Base-by-base conservation (phyloP, 257 asterid species). In the Gynochthodes officinalis region DNA sequence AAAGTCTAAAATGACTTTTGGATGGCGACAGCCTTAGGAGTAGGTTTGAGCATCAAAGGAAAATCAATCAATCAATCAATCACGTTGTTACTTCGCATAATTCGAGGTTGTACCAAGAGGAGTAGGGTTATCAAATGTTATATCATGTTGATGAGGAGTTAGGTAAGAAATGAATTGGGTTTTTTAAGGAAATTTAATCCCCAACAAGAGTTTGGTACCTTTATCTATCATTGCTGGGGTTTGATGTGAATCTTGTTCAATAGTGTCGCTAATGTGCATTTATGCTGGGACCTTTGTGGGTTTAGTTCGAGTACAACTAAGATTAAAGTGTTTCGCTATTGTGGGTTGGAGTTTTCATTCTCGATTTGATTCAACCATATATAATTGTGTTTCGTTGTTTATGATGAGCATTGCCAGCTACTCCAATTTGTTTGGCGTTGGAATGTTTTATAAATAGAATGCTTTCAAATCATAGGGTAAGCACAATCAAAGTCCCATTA, bases 151-250 rank as follows among this genome's bases (percentile, higher is more conserved):
- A 37, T 13, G 1, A 18, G 32, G 27, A 18, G 75, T 76, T 70
- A 69, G 75, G 71, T 70, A 25, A 49, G 48, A 70, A 33, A 30
- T 65, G 12, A 28, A 10, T 4, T 7, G 3, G 4, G 43, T 7
- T 32, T 30, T 37, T 44, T 9, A 5, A 4, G 64, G 50, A 62
- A 62, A 48, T 59, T 60, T 37, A 73, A 78, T 33, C 62, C 42
- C 75, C 75, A 57, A 63, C 46, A 55, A 35, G 46, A 68, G 82
- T 67, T 73, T 30, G 82, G 78, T 73, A 73, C 57, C 75, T 52
- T 73, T 78, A 67, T 73, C 82, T 78, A 68, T 78, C 78, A 63
- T 58, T 23, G 61, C 49, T 37, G 73, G 70, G 73, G 69, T 65
- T 23, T 28, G 64, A 54, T 60, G 67, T 50, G 72, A 62, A 40